Percentiles rank a stretch among this genome's conserved stretches.
These are phyloP conservation scores for Solanum hybrid DNA, from an alignment of 305 asterid species.

Conservation along the genomic window DNA sequence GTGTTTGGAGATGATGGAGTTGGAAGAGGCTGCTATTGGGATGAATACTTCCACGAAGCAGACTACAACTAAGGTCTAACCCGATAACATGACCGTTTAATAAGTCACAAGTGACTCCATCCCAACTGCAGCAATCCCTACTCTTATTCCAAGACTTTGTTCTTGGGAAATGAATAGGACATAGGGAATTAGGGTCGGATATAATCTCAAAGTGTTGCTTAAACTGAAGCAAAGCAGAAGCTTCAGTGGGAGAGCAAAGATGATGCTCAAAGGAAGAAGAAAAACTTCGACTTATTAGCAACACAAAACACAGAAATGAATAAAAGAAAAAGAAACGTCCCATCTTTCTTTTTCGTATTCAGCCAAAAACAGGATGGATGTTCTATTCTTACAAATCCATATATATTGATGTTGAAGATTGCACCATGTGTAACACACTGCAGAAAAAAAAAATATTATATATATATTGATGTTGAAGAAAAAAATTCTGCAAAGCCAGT, in stretches of 20 bases:
- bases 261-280: neutral
- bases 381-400: neutral
- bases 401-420: neutral
- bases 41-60: accelerated
- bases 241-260: neutral
- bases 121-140: neutral
- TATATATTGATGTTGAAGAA: neutral
- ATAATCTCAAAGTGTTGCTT: neutral
- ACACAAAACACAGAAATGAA: neutral
- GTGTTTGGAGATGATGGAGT: neutral
- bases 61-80: neutral
- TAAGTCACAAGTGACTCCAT: neutral
- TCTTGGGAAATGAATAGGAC: neutral
- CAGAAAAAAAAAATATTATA: too few species aligned
- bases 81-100: neutral
- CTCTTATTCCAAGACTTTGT: neutral
- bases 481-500: too few species aligned
- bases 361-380: neutral
- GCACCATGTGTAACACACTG: neutral
- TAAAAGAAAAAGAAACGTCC: neutral
- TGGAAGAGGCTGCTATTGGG: neutral
- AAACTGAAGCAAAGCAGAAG: neutral
- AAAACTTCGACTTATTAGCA: neutral
- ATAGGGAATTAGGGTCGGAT: too few species aligned
- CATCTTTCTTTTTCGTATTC: neutral